phyloP scores from a whole-genome alignment of 176 grass and related monocot species.

The Lolium multiflorum region DNA sequence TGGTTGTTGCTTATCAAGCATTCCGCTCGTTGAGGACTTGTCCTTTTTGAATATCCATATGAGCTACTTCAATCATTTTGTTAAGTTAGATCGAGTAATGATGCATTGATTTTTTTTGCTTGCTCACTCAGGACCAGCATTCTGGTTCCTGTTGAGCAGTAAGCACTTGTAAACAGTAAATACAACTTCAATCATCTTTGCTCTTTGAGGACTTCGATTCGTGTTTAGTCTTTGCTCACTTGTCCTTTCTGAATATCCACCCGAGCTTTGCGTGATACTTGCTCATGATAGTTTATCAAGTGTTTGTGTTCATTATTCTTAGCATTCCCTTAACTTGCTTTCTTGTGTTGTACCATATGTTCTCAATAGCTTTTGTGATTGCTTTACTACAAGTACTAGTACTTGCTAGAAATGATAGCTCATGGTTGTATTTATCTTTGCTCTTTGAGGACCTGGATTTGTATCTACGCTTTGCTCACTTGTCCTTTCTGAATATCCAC shows the following conservation, averaged over 20 bases:
- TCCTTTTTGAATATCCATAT: slow-evolving; percentile 5
- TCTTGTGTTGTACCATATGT: not conserved
- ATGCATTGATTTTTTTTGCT: not conserved
- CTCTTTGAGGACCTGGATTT: not conserved
- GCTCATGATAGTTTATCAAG: not conserved
- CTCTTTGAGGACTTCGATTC: not conserved
- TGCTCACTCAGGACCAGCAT: not conserved
- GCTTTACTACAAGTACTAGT: not conserved
- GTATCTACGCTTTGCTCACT: not conserved
- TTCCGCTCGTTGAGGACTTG: too few species aligned
- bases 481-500: slow-evolving; percentile 4
- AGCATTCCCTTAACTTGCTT: slow-evolving; percentile 22
- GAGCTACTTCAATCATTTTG: not conserved
- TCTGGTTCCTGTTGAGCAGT: not conserved
- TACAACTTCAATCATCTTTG: not conserved
- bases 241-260: slow-evolving; percentile 5
- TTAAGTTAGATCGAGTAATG: not conserved
- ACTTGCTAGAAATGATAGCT: not conserved
- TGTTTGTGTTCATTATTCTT: not conserved
- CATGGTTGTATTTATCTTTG: too few species aligned
- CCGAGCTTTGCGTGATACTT: not conserved
- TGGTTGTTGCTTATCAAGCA: too few species aligned
- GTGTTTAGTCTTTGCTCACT: not conserved
- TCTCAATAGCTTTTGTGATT: not conserved
- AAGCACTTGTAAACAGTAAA: not conserved